Base-by-base conservation (phyloP, 2,329 filamentous ascomycete species). In the Beauveria medogensis region DNA sequence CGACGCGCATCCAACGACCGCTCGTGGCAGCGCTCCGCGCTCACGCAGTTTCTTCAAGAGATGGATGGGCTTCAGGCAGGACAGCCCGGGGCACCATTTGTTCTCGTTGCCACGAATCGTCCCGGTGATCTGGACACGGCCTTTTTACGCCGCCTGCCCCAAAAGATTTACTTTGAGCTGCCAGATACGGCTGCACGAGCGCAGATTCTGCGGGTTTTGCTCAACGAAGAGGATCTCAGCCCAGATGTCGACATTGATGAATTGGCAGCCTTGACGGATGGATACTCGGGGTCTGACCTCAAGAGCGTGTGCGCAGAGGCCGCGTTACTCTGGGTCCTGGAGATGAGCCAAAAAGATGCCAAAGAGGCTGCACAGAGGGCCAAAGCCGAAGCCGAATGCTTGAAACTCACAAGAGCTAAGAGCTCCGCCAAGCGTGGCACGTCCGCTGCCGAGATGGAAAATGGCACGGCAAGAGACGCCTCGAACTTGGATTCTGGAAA, bases 201-300 rank as follows among this genome's bases (percentile, higher is more conserved):
- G 37, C 69, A 72, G 16, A 82, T 82, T 63, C 70, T 82, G 18
- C 73, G 75, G 59, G 77, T 81, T 40, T 75, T 80, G 58, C 70
- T 82, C 18, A 78, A 77, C 63, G 73, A 75, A 9, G 79, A 82
- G 66, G 65, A 68, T 9, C 24, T 59, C 16, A 75, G 74, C 12
- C 63, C 69, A 1, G 72, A 75, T 9, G 73, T 80, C 4, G 72
- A 76, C 40, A 65, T 80, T 12, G 68, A 72, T 2, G 69, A 73
- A 9, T 66, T 82, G 3, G 77, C 79, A 3, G 71, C 68, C 28
- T 71, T 73, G 18, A 82, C 80, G 1, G 72, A 75, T 0, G 71
- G 78, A 28, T 82, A 81, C 64, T 80, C 79, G 0, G 80, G 80
- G 18, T 80, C 78, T 1, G 80, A 82, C 63, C 68, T 82, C 55